These are phyloP conservation scores for Ammopiptanthus mongolicus DNA, from an alignment of 306 rosid species.

Conservation along the genomic window DNA sequence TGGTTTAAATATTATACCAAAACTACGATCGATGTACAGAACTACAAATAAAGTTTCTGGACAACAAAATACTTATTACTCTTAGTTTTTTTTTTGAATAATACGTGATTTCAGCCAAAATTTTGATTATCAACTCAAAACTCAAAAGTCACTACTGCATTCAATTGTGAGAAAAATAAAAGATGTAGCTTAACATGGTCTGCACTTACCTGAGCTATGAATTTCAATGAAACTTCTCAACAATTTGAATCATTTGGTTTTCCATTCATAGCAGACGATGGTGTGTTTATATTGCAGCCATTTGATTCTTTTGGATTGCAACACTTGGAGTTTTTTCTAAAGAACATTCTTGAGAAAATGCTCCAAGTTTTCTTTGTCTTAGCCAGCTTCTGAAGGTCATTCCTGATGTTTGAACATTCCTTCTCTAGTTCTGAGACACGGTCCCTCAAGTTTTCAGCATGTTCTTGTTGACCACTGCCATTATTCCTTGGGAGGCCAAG, in stretches of 20 bases:
- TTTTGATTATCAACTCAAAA: not conserved
- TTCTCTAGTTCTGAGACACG: slow-evolving; percentile 68
- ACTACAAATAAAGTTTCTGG: not conserved
- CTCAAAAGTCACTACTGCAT: not conserved
- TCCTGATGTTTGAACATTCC: slow-evolving; percentile 67
- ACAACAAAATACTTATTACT: not conserved
- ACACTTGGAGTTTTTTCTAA: slow-evolving; percentile 44
- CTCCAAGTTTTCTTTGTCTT: slow-evolving; percentile 72
- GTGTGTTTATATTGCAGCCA: slow-evolving; percentile 19
- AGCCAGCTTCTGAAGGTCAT: slow-evolving; percentile 55
- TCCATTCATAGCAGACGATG: slow-evolving; percentile 26
- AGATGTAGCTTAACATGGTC: not conserved
- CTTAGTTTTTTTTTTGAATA: not conserved
- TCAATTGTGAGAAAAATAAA: not conserved
- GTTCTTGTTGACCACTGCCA: slow-evolving; percentile 29
- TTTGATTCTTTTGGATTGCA: slow-evolving; percentile 35
- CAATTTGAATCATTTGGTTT: slow-evolving; percentile 21
- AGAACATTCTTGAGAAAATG: slow-evolving; percentile 53
- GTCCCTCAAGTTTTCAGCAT: slow-evolving; percentile 50
- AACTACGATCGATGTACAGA: not conserved
- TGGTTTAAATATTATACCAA: not conserved
- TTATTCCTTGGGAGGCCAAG: slow-evolving; percentile 38
- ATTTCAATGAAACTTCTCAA: slow-evolving; percentile 20
- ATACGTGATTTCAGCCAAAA: not conserved
- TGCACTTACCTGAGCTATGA: slow-evolving; percentile 16